phyloP scores from a whole-genome alignment of 78 protist genomes.

The Guillardia theta region DNA sequence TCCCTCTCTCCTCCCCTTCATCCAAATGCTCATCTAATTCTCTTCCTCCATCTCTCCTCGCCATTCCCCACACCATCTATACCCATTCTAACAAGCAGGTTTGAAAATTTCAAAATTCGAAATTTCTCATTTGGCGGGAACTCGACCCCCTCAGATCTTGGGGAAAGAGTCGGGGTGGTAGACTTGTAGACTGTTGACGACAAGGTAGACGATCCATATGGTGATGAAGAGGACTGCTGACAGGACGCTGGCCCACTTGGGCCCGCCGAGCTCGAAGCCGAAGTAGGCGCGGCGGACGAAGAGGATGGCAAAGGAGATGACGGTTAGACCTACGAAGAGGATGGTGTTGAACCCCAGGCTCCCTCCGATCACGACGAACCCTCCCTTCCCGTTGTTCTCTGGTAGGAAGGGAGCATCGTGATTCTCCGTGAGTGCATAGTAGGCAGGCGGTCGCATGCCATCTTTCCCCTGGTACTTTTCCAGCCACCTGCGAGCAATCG shows the following conservation, averaged over 20 bases:
- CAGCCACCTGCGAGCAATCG: too few relatives aligned
- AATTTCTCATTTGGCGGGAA: too few relatives aligned
- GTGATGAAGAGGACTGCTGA: not conserved
- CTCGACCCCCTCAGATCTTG: not conserved
- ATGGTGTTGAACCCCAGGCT: not conserved
- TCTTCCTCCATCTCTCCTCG: too few relatives aligned
- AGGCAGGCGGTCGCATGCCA: too few relatives aligned
- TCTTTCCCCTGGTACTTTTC: not conserved
- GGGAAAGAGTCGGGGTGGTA: not conserved
- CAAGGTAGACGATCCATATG: slow-evolving; percentile 44
- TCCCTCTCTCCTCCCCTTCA: too few relatives aligned
- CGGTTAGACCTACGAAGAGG: not conserved
- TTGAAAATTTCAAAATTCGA: too few relatives aligned
- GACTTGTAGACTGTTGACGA: not conserved
- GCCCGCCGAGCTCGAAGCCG: slow-evolving; percentile 59
- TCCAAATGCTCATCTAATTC: too few relatives aligned
- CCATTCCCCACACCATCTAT: too few relatives aligned
- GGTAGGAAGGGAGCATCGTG: not conserved
- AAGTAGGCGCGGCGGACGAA: not conserved
- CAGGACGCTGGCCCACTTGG: not conserved
- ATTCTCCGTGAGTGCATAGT: too few relatives aligned
- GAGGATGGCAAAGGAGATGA: not conserved
- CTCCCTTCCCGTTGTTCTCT: not conserved
- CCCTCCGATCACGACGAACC: not conserved
- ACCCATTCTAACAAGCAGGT: too few relatives aligned